Evolutionary conservation across 495 filamentous ascomycete species (phyloP).

Genomic region (Massariosphaeria phaeospora): DNA sequence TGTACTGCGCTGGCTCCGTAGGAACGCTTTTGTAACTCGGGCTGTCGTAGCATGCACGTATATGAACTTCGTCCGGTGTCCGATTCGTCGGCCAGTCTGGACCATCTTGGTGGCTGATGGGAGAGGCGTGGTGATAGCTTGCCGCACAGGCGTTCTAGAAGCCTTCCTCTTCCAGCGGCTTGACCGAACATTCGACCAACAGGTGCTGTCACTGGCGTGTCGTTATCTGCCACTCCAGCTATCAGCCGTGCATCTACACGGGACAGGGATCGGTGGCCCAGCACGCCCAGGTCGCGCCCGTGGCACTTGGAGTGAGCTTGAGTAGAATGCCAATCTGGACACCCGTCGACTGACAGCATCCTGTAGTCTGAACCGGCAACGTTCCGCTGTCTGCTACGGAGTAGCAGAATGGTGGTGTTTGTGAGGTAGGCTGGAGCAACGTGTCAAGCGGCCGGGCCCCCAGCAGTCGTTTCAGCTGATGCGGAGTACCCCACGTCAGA

Average conservation of each 20-base stretch:
- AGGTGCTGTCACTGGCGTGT: too few relatives aligned
- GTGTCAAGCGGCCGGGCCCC: too few relatives aligned
- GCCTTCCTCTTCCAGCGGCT: background rate
- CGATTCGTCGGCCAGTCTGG: too few relatives aligned
- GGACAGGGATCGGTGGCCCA: background rate
- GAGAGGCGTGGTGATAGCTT: background rate
- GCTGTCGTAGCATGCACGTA: too few relatives aligned
- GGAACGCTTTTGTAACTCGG: too few relatives aligned
- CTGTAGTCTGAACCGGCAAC: background rate
- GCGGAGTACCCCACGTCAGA: conserved; percentile 20
- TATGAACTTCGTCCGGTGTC: too few relatives aligned
- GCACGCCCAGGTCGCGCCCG: background rate
- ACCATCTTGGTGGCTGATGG: background rate
- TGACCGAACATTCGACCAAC: background rate
- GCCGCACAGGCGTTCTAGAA: conserved; percentile 5
- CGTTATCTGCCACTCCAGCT: background rate
- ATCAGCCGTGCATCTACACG: background rate
- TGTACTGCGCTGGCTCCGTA: too few relatives aligned
- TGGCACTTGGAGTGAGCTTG: background rate
- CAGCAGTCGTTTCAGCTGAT: conserved; percentile 7
- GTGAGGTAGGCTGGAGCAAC: too few relatives aligned
- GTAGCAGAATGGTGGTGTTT: too few relatives aligned
- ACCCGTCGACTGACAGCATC: too few relatives aligned
- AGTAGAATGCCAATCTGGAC: conserved; percentile 1
- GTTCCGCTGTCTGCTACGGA: too few relatives aligned